Conservation (phyloP, 129 eudicot genomes). For the Arctium minus region DNA sequence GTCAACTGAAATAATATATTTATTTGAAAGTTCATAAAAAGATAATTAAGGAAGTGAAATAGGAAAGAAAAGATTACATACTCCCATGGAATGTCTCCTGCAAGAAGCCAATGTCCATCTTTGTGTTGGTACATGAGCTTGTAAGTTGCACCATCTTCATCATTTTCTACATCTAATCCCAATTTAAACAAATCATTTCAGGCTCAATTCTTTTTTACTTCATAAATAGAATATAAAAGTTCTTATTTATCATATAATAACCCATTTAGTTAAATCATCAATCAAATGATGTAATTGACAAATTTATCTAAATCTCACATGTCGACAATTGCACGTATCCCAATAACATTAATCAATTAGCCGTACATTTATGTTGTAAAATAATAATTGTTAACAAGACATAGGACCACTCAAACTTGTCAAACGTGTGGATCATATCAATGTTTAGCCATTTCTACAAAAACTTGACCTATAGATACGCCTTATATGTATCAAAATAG, state of each 20-base stretch:
- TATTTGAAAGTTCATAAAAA: not conserved
- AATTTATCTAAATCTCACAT: not conserved
- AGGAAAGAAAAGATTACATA: conserved; percentile 15
- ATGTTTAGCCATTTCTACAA: not conserved
- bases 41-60: not conserved
- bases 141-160: conserved; percentile 24
- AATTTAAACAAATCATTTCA: not conserved
- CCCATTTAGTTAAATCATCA: too few species aligned
- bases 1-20: not conserved
- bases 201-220: not conserved
- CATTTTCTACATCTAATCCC: conserved; percentile 24
- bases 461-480: not conserved
- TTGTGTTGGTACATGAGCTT: conserved; percentile 29
- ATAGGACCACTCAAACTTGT: not conserved
- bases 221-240: not conserved
- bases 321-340: too few species aligned
- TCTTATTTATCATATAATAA: not conserved
- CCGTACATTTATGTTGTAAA: not conserved
- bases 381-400: not conserved
- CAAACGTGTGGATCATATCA: not conserved
- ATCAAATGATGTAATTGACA: not conserved
- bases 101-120: conserved; percentile 35
- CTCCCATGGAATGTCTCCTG: conserved; percentile 40
- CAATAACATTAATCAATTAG: not conserved
- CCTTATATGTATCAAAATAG: not conserved